phyloP scores from a whole-genome alignment of 805 yeast genomes.

The Candida xyloterini region DNA sequence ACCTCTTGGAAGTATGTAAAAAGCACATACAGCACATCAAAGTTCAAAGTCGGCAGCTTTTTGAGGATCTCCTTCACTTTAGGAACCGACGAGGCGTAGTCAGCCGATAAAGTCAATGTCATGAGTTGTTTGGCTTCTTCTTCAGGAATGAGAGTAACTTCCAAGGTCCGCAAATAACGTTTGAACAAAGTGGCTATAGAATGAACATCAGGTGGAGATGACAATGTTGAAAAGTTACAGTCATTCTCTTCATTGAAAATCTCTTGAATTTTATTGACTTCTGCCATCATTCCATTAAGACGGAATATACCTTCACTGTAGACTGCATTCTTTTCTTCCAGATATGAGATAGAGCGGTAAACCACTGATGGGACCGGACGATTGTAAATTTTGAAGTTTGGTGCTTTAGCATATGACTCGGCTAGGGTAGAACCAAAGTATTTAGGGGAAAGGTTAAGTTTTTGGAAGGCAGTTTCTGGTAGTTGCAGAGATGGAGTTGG shows the following conservation, averaged over 20 bases:
- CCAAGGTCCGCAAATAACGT: conserved; percentile 74
- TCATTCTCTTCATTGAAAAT: conserved; percentile 67
- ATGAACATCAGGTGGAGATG: conserved; percentile 64
- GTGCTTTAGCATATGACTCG: conserved; percentile 51
- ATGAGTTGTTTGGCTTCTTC: conserved; percentile 33
- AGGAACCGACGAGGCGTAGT: conserved; percentile 26
- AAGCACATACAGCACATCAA: conserved; percentile 60
- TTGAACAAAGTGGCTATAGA: conserved; percentile 85
- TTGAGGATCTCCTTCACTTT: conserved; percentile 32
- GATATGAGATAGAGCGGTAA: conserved; percentile 67
- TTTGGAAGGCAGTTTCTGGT: conserved; percentile 18
- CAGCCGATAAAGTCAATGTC: conserved; percentile 33
- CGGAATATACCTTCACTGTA: conserved; percentile 90
- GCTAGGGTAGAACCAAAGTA: conserved; percentile 65
- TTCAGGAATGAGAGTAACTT: conserved; percentile 65
- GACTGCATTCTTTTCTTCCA: conserved; percentile 65
- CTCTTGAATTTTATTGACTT: conserved; percentile 66
- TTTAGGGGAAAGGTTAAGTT: conserved; percentile 24
- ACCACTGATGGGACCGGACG: conserved; percentile 69
- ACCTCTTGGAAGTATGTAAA: conserved; percentile 67
- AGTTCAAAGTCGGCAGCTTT: conserved; percentile 53
- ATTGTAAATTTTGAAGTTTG: conserved; percentile 39
- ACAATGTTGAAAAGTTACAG: conserved; percentile 54
- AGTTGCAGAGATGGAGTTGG: conserved; percentile 5
- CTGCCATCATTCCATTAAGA: conserved; percentile 80